Evolutionary conservation across 768 basidiomycete genomes (phyloP), one percentile per base, ranked within the genome.

Genomic region (Neoboletus subvelutipes): DNA sequence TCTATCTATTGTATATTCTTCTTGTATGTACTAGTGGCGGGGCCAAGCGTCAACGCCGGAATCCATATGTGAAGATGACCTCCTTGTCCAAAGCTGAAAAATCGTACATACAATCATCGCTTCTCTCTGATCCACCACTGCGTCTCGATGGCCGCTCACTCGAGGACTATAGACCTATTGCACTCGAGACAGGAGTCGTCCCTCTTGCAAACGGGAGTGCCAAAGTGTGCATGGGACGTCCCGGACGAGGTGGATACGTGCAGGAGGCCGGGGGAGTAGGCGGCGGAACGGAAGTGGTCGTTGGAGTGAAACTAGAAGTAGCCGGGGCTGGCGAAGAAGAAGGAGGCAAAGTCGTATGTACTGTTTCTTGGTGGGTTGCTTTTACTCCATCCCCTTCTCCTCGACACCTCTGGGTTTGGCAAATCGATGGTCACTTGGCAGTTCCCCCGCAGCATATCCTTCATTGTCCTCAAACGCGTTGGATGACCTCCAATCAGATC

Each of bases 141-240:
- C 87, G 93, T 50, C 78, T 83, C 5, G 93, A 95, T 68, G 92
- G 92, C 1, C 87, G 93, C 20, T 65, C 75, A 7, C 76, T 88
- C 0, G 71, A 78, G 36, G 86, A 90, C 60, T 94, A 82, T 64
- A 80, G 93, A 29, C 73, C 80, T 0, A 78, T 94, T 22, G 76
- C 83, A 9, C 81, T 95, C 29, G 86, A 91, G 72, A 90, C 90
- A 0, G 89, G 88, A 22, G 80, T 89, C 2, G 84, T 85, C 17
- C 89, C 91, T 6, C 80, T 92, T 6, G 88, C 92, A 20, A 93
- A 94, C 57, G 93, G 93, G 7, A 93, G 91, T 59, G 90, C 90
- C 6, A 80, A 82, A 24, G 75, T 93, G 9, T 83, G 77, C 60
- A 81, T 94, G n/a, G 92, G 91, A 75, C 57, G 73, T 78, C 26